Percentiles rank a stretch among this genome's conserved stretches.
Conservation (phyloP, 345 rosid genomes). For the Populus deltoides region DNA sequence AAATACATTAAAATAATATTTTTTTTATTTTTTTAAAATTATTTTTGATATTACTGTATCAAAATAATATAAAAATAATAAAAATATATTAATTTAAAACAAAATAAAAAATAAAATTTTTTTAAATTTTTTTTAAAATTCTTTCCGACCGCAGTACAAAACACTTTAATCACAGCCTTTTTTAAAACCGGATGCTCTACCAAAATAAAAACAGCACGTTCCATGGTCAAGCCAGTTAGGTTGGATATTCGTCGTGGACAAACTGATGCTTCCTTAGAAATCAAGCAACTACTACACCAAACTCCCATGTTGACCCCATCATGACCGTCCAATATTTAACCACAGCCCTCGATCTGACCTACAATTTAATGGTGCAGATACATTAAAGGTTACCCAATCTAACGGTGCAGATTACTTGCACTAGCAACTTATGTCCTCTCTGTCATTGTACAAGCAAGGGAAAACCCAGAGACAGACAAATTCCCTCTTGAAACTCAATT, state of each 20-base stretch:
- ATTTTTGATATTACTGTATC: too few relatives aligned
- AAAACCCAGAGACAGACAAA: not conserved
- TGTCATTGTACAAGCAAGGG: not conserved
- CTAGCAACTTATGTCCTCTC: too few relatives aligned
- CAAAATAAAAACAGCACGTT: not conserved
- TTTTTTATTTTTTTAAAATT: too few relatives aligned
- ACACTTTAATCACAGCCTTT: too few relatives aligned
- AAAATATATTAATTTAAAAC: too few relatives aligned
- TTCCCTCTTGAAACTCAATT: not conserved
- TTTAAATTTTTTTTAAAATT: too few relatives aligned
- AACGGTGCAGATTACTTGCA: not conserved
- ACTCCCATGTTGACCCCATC: conserved; percentile 2
- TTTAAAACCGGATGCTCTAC: too few relatives aligned
- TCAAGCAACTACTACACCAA: conserved; percentile 9
- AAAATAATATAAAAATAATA: too few relatives aligned
- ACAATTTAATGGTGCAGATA: too few relatives aligned
- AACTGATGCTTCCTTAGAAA: conserved; percentile 6
- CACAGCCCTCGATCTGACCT: not conserved
- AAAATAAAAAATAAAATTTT: too few relatives aligned
- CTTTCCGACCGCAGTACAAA: too few relatives aligned
- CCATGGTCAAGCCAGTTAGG: not conserved
- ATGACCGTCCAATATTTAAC: not conserved
- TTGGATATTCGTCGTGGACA: not conserved
- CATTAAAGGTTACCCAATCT: conserved; percentile 6
- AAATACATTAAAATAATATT: too few relatives aligned